Base-by-base conservation (phyloP, 2,329 filamentous ascomycete genomes). In the Biscogniauxia mediterranea region DNA sequence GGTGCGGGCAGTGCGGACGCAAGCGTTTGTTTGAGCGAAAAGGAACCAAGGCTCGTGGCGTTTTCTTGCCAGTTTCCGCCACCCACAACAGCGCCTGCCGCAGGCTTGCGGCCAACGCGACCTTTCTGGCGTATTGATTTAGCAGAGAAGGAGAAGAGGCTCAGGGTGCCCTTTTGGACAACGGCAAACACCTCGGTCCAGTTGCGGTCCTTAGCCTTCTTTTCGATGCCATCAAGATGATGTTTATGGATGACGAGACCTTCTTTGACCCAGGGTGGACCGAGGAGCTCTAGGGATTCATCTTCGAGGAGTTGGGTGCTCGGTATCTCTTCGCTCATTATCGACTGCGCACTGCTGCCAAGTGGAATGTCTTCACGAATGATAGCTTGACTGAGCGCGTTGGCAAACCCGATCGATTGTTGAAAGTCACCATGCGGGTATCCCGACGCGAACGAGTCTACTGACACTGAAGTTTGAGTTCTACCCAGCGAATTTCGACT, bases 41-140 rank as follows among this genome's bases (percentile, higher is more conserved):
- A 98, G 20, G 89, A 90, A 69, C 92, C 93, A 9, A 97, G 82
- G 66, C 89, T 92, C 66, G 96, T 93, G 5, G 95, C 95, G 72
- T 96, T 98, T 68, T 97, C 93, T 75, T 94, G 94, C 95, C 95
- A 99, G 75, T 99, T 98, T 23, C 95, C 95, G 63, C 95, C 95
- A 66, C 95, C 95, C 1, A 98, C 95, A 6, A 88, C 85, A 13
- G 86, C 87, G 9, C 84, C 83, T 60, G 80, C 81, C 57, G 80
- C 76, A 23, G 78, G 79, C 63, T 80, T 81, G 61, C 81, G 77
- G 21, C 80, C 79, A 46, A 78, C 76, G 56, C 83, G 80, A 8
- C 75, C 80, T 75, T 92, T 93, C 68, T 87, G 84, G 38, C 88
- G 84, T 68, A 88, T 80, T 0, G 90, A 91, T 74, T 95, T 95